Evolutionary conservation across 176 grass and related monocot genomes (phyloP).

Genomic region (Phragmites australis): DNA sequence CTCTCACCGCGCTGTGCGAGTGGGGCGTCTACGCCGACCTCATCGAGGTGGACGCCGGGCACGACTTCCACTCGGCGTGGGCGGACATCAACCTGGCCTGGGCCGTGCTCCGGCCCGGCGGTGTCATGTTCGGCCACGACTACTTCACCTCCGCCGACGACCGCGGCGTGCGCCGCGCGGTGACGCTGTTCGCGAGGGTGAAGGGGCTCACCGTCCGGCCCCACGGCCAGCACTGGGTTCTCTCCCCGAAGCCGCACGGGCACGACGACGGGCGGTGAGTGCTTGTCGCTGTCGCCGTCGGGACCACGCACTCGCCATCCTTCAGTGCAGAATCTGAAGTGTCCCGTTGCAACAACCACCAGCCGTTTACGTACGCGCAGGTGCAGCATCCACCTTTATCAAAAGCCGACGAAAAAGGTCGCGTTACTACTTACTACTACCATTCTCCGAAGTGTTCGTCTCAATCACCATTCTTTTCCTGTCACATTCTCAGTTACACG

Average conservation of each 20-base stretch:
- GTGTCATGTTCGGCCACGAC: conserved; percentile 96
- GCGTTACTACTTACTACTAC: neutral
- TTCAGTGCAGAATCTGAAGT: neutral
- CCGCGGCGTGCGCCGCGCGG: conserved; percentile 79
- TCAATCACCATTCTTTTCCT: neutral
- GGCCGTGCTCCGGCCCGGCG: conserved; percentile 87
- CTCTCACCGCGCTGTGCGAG: conserved; percentile 71
- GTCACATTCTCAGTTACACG: neutral
- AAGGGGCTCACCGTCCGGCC: conserved; percentile 68
- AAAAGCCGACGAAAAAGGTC: conserved; percentile 10
- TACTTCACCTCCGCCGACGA: conserved; percentile 85
- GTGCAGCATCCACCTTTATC: neutral
- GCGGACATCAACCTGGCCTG: conserved; percentile 93
- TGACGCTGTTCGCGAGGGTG: conserved; percentile 77
- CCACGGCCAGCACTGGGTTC: conserved; percentile 93
- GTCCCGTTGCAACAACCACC: conserved; percentile 2
- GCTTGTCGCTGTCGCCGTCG: conserved; percentile 28
- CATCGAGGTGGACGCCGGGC: conserved; percentile 97
- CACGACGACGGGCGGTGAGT: conserved; percentile 28
- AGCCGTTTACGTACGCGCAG: neutral
- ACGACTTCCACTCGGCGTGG: conserved; percentile 99
- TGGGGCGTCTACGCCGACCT: conserved; percentile 93
- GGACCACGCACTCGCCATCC: conserved; percentile 17
- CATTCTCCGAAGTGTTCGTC: conserved; percentile 9
- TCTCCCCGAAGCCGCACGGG: conserved; percentile 64